phyloP scores from a whole-genome alignment of 805 yeast species.

The Pichia manshurica region DNA sequence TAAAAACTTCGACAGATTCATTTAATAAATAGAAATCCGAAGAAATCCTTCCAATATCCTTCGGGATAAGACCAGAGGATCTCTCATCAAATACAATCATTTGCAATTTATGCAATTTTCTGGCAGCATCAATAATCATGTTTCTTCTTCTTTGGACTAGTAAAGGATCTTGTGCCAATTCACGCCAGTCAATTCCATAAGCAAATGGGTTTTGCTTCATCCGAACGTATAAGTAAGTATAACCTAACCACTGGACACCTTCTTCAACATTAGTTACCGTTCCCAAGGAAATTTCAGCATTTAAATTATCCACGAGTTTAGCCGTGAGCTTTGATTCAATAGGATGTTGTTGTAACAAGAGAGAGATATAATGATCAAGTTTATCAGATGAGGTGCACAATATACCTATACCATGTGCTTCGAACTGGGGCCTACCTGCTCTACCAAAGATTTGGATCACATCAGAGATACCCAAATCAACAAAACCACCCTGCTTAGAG shows the following conservation, averaged over 20 bases:
- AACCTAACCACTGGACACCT: constrained; percentile 96
- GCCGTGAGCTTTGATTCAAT: constrained; percentile 80
- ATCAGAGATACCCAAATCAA: constrained; percentile 91
- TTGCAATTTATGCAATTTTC: constrained; percentile 76
- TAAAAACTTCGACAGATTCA: constrained; percentile 84
- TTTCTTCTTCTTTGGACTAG: constrained; percentile 66
- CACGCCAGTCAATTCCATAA: constrained; percentile 87
- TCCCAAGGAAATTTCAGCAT: constrained; percentile 94
- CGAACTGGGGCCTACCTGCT: constrained; percentile 98
- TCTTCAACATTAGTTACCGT: constrained; percentile 92
- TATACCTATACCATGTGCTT: constrained; percentile 86
- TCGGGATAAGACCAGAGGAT: constrained; percentile 71
- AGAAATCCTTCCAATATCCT: constrained; percentile 90
- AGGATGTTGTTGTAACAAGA: constrained; percentile 91
- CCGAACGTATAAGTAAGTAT: constrained; percentile 87
- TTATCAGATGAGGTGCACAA: constrained; percentile 77
- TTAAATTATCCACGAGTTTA: constrained; percentile 82
- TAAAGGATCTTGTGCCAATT: constrained; percentile 75
- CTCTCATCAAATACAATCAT: constrained; percentile 91
- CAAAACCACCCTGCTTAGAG: constrained; percentile 88
- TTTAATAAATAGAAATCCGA: constrained; percentile 86
- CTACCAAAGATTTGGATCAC: constrained; percentile 98
- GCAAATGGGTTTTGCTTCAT: constrained; percentile 93
- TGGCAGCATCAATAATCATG: constrained; percentile 75
- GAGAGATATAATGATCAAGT: constrained; percentile 81